Base-by-base conservation (phyloP, 192 early-diverging fungal species). In the Gaertneriomyces sp. region DNA sequence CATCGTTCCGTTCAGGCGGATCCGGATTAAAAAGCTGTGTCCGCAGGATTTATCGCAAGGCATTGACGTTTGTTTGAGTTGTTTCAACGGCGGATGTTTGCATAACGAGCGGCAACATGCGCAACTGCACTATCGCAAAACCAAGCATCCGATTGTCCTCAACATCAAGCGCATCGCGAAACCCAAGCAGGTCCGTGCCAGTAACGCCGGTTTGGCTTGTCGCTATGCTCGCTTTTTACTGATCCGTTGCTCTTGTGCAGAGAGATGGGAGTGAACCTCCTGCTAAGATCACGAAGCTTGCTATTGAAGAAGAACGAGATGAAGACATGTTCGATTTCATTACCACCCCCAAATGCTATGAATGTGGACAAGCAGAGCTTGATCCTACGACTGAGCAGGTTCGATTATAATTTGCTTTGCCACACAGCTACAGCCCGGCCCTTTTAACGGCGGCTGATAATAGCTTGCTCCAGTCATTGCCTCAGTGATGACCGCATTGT, bases 231-330 rank as follows among this genome's bases (percentile, higher is more conserved):
- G n/a, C 5, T 6, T 19, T 64, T 58, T 41, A 46, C 20, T 67
- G 49, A 51, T 40, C 16, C 7, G 52, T 54, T 17, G 43, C 16
- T 17, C 17, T 8, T 1, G 42, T 4, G 42, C 58, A 70, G 71
- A 73, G 77, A 19, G 86, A 75, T 45, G 74, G 76, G 9, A 77
- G 79, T 60, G 85, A 84, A n/a, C 86, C 85, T 9, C 90, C 92
- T 52, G 81, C 81, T 59, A 98, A 98, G 75, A 90, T 96, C n/a
- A 94, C 90, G 20, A 95, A 93, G 72, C 86, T 99, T 44, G 93
- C 88, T 39, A 93, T 99, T 56, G 77, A 81, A 1, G 89, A 83
- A 44, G 92, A 95, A 59, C 67, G 68, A 33, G 88, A 93, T 9
- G 75, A 84, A 16, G 82, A 88, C 39, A 71, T 79, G 50, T 95